These are phyloP conservation scores for Camillea tinctor DNA, from an alignment of 2,329 filamentous ascomycete species.

Conservation along the genomic window DNA sequence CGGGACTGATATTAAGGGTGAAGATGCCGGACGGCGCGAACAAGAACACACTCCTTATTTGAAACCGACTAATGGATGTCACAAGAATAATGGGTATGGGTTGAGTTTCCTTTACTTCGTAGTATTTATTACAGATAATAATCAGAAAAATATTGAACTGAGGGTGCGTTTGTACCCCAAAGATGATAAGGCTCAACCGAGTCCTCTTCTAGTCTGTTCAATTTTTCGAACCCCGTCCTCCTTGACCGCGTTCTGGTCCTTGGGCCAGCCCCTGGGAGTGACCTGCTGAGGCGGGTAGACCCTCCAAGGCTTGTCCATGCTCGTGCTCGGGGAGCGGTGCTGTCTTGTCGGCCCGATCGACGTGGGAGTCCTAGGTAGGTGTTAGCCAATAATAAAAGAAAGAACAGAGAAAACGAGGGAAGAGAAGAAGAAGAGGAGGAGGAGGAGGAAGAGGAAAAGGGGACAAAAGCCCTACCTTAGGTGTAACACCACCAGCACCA, in stretches of 20 bases:
- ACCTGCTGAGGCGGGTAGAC: slow-evolving; percentile 43
- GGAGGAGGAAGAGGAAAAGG: too few species aligned
- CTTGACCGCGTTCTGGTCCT: slow-evolving; percentile 42
- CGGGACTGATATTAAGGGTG: slow-evolving; percentile 43
- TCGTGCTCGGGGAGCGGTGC: slow-evolving; percentile 47
- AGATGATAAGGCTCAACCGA: too few species aligned
- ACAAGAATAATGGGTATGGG: not conserved
- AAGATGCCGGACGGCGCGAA: slow-evolving; percentile 40
- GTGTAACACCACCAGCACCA: slow-evolving; percentile 36
- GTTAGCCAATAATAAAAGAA: too few species aligned
- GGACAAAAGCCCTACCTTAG: slow-evolving; percentile 39
- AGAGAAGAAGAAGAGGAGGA: too few species aligned
- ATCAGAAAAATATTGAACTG: too few species aligned
- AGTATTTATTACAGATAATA: too few species aligned
- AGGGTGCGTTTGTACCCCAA: too few species aligned
- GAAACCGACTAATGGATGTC: not conserved
- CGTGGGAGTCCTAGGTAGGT: slow-evolving; percentile 29
- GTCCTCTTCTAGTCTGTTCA: not conserved
- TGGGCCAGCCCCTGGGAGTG: slow-evolving; percentile 42
- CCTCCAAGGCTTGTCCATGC: slow-evolving; percentile 42
- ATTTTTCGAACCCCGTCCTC: slow-evolving; percentile 20
- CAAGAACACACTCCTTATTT: slow-evolving; percentile 34
- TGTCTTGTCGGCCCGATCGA: slow-evolving; percentile 49
- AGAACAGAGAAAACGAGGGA: too few species aligned
- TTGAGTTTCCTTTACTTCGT: too few species aligned